A percentile compares a stretch with the other conserved stretches of the same genome.
Conservation (phyloP, 108 stramenopile genomes). For the Asterionellopsis glacialis region DNA sequence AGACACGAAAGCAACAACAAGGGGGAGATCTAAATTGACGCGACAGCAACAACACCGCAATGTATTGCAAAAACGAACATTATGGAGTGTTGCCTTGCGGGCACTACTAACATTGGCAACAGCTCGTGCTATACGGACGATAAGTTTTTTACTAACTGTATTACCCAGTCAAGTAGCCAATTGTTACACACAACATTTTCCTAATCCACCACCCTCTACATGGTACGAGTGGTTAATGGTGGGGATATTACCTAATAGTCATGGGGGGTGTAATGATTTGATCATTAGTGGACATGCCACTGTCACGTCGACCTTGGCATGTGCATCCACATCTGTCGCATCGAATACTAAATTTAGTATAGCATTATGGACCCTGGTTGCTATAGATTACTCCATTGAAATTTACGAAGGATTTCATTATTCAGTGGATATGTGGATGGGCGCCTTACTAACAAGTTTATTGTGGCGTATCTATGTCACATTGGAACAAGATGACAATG, state of each 20-base stretch:
- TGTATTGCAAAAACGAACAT: conserved; percentile 24
- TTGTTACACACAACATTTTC: conserved; percentile 68
- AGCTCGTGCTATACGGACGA: conserved; percentile 56
- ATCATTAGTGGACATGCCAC: conserved; percentile 85
- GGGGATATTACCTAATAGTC: conserved; percentile 56
- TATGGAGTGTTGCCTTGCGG: conserved; percentile 47
- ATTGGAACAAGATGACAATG: conserved; percentile 28
- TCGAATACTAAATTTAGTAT: conserved; percentile 43
- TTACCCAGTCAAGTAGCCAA: conserved; percentile 57
- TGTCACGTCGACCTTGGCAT: conserved; percentile 63
- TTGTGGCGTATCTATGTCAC: conserved; percentile 48
- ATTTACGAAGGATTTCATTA: conserved; percentile 84
- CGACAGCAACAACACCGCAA: no score
- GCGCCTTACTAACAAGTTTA: conserved; percentile 59
- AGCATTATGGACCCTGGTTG: conserved; percentile 62
- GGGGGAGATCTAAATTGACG: no score
- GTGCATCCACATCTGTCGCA: conserved; percentile 47
- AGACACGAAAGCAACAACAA: no score
- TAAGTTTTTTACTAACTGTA: conserved; percentile 71
- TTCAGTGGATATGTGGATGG: conserved; percentile 83
- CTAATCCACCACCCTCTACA: conserved; percentile 45
- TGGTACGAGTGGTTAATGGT: conserved; percentile 65
- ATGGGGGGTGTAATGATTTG: conserved; percentile 83
- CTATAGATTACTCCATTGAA: conserved; percentile 71
- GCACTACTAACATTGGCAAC: conserved; percentile 51